Evolutionary conservation across 768 basidiomycete genomes (phyloP).

Genomic region (Dacryopinax primogenitus): DNA sequence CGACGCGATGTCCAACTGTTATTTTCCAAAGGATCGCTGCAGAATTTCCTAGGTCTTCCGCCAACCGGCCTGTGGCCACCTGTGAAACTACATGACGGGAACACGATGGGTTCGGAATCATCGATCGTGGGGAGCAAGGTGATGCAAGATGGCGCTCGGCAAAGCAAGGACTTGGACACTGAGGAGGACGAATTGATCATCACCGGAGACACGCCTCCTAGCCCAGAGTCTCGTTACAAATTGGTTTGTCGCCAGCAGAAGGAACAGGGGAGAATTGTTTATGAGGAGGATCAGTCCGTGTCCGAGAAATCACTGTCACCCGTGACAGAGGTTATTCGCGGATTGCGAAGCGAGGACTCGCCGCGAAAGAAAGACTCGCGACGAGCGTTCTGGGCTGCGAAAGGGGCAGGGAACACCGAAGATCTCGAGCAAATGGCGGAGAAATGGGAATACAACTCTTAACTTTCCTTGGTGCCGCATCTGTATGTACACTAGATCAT

Average conservation of each 20-base stretch:
- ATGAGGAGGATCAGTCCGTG: not conserved
- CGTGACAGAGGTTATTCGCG: not conserved
- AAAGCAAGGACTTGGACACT: not conserved
- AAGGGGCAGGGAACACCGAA: not conserved
- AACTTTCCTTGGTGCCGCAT: not conserved
- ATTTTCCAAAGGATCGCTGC: slow-evolving; percentile 46
- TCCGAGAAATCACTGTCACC: slow-evolving; percentile 1
- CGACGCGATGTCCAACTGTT: slow-evolving; percentile 56
- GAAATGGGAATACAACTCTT: not conserved
- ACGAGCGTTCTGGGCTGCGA: not conserved
- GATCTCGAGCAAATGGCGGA: not conserved
- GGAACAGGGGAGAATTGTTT: not conserved
- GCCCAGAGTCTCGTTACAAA: not conserved
- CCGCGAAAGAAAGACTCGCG: not conserved
- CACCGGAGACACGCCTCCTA: not conserved
- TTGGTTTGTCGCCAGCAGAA: not conserved
- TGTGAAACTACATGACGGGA: not conserved
- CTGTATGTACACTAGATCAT: no score
- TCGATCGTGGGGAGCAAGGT: no score
- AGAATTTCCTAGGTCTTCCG: slow-evolving; percentile 39
- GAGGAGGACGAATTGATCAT: not conserved
- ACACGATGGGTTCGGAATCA: not conserved
- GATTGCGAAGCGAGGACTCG: not conserved
- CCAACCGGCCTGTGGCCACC: not conserved
- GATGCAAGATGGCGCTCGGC: not conserved